These are phyloP conservation scores for Sphagnum tenellum DNA, from an alignment of 225 moss, liverwort and hornwort genomes.

Conservation along the genomic window DNA sequence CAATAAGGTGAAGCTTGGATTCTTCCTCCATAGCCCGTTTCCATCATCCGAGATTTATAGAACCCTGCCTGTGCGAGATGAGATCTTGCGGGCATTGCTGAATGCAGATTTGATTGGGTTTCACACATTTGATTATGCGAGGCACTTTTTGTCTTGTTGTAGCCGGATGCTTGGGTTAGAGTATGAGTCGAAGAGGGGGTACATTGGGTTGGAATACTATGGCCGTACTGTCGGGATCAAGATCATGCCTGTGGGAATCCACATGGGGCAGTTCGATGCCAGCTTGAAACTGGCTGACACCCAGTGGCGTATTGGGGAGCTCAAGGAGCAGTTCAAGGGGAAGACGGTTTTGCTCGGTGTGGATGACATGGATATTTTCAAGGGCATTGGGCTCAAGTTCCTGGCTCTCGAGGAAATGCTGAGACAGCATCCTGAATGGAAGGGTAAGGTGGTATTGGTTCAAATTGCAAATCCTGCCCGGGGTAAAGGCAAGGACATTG, in stretches of 20 bases:
- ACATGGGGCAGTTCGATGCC: conserved; percentile 72
- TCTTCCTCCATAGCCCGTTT: conserved; percentile 93
- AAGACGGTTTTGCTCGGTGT: conserved; percentile 88
- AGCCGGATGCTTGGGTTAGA: conserved; percentile 94
- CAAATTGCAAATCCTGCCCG: conserved; percentile 94
- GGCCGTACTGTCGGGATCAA: conserved; percentile 96
- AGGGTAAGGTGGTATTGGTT: conserved; percentile 73
- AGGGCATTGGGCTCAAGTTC: conserved; percentile 92
- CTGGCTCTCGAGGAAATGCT: conserved; percentile 93
- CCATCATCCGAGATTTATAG: conserved; percentile 98
- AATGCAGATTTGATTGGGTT: conserved; percentile 97
- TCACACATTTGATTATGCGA: conserved; percentile 96
- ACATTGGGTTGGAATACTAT: conserved; percentile 97
- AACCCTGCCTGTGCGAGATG: conserved; percentile 88
- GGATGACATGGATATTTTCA: conserved; percentile 99
- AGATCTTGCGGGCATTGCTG: conserved; percentile 78
- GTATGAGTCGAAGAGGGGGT: conserved; percentile 89
- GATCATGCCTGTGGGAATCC: conserved; percentile 92
- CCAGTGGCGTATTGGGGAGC: conserved; percentile 57
- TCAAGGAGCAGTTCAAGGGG: conserved; percentile 60
- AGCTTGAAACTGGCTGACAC: conserved; percentile 60
- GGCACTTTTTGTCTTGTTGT: conserved; percentile 96
- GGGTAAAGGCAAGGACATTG: conserved; percentile 77
- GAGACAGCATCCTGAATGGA: conserved; percentile 67
- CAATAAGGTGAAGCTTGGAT: conserved; percentile 91